Conservation (phyloP, 2,329 filamentous ascomycete genomes). For the Pezicula carpinea region DNA sequence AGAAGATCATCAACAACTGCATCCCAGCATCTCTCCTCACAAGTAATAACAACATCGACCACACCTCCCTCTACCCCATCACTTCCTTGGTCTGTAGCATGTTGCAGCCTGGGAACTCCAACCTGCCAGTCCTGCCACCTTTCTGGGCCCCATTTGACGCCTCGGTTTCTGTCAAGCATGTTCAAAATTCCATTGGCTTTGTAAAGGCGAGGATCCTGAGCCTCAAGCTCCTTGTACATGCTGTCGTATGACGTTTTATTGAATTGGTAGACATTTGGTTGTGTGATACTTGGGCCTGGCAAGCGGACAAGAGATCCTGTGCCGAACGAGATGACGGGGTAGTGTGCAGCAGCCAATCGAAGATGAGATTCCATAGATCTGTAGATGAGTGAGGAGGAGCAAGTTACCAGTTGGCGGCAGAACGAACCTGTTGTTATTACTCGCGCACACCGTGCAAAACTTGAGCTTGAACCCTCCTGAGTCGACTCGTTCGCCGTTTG, state of each 20-base stretch:
- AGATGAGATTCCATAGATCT: constrained; percentile 99
- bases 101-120: constrained; percentile 75
- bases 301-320: constrained; percentile 92
- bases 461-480: constrained; percentile 73
- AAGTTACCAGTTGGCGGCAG: not conserved
- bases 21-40: constrained; percentile 97
- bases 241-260: constrained; percentile 93
- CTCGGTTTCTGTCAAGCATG: constrained; percentile 90
- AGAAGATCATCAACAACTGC: constrained; percentile 92
- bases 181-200: constrained; percentile 88
- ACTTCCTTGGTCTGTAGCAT: constrained; percentile 70
- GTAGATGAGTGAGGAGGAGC: constrained; percentile 31
- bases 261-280: constrained; percentile 97
- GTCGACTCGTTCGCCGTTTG: constrained; percentile 21
- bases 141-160: constrained; percentile 92
- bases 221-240: constrained; percentile 86
- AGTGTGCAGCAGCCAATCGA: constrained; percentile 77
- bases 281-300: constrained; percentile 82
- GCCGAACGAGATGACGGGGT: constrained; percentile 97
- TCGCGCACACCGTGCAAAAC: constrained; percentile 98
- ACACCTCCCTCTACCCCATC: constrained; percentile 81
- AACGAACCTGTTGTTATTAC: constrained; percentile 87
- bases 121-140: constrained; percentile 97
- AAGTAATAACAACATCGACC: constrained; percentile 93
- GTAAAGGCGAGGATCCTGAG: constrained; percentile 85